A percentile compares a stretch with the other conserved stretches of the same genome.
Evolutionary conservation across 2,329 filamentous ascomycete species (phyloP).

Genomic region (Hypoxylon sp.): DNA sequence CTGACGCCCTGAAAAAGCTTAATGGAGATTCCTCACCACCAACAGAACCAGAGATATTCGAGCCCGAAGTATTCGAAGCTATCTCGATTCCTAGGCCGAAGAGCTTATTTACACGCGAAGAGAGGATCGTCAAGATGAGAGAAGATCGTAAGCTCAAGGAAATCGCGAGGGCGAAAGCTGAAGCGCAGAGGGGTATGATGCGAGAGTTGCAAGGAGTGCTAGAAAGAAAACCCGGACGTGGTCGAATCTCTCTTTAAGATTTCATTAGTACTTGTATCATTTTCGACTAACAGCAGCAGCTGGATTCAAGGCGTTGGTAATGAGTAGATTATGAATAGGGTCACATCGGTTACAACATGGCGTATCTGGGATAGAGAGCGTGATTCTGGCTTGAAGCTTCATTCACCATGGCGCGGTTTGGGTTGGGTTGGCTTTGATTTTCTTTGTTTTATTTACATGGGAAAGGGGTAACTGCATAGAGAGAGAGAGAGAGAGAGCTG

Average conservation of each 20-base stretch:
- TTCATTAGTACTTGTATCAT: slow-evolving; percentile 30
- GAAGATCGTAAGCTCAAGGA: slow-evolving; percentile 84
- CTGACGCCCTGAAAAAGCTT: slow-evolving; percentile 76
- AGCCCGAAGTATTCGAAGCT: slow-evolving; percentile 89
- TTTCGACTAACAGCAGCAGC: slow-evolving; percentile 23
- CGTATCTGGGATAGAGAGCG: slow-evolving; percentile 32
- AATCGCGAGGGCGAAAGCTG: slow-evolving; percentile 74
- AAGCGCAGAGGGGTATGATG: slow-evolving; percentile 89
- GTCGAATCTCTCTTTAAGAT: slow-evolving; percentile 41
- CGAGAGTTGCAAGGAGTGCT: slow-evolving; percentile 93
- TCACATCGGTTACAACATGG: slow-evolving; percentile 30
- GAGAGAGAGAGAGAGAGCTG: slow-evolving; percentile 23
- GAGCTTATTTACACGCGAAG: slow-evolving; percentile 79
- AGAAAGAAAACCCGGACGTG: slow-evolving; percentile 55
- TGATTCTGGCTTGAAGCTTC: slow-evolving; percentile 14
- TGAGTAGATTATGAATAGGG: slow-evolving; percentile 36
- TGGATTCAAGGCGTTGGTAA: slow-evolving; percentile 26
- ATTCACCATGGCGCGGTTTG: slow-evolving; percentile 18
- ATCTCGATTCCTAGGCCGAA: slow-evolving; percentile 78
- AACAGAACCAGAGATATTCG: slow-evolving; percentile 68
- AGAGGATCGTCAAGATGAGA: slow-evolving; percentile 86
- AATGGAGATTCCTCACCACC: slow-evolving; percentile 72
- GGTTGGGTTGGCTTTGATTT: slow-evolving; percentile 11
- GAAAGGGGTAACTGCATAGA: slow-evolving; percentile 23
- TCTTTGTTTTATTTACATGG: slow-evolving; percentile 18